Base-by-base conservation (phyloP, 345 rosid species). In the Citrus glauca region DNA sequence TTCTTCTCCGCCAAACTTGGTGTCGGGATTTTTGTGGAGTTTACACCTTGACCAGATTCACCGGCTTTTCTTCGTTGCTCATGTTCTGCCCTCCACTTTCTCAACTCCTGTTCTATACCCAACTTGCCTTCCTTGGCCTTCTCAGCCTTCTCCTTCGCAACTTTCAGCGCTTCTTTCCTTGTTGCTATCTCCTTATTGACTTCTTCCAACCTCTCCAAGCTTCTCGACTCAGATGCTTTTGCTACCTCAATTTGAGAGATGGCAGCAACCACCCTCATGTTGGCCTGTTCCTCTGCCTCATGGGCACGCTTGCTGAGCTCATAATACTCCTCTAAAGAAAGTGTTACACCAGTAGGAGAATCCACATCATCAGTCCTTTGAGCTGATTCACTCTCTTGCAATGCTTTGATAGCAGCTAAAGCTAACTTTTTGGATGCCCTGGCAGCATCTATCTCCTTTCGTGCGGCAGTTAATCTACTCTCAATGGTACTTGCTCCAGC, bases 371-470 rank as follows among this genome's bases (percentile, higher is more conserved):
- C 55, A 2, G 72, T 72, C 62, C 72, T 85, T 81, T 75, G 84
- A 78, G 88, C 81, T 48, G 90, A 78, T 86, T 89, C 95, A 56
- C 97, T 91, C 88, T 92, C 98, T 81, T 91, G 91, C 86, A 93
- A 83, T 0, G 98, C 99, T 77, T 90, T 91, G 74, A 95, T 88
- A 71, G 99, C 94, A 60, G 94, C 92, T 74, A 90, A 80, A 63
- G 99, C 99, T 75, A 95, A 72, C 60, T 87, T 90, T 81, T 93
- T 98, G 2, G 99, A 92, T 81, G 98, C 96, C 82, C 79, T 91
- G 60, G 96, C 90, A 71, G 97, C 95, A 80, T 90, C 96, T 35
- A 88, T 95, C 84, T 93, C 98, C 85, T 93, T 95, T 68, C 81
- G 90, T 75, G 93, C 90, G 9, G 96, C 96, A 45, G 84, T 76